Percentiles rank a stretch among this genome's conserved stretches.
Conservation (phyloP, 106 monocot genomes). For the Gastrodia elata region DNA sequence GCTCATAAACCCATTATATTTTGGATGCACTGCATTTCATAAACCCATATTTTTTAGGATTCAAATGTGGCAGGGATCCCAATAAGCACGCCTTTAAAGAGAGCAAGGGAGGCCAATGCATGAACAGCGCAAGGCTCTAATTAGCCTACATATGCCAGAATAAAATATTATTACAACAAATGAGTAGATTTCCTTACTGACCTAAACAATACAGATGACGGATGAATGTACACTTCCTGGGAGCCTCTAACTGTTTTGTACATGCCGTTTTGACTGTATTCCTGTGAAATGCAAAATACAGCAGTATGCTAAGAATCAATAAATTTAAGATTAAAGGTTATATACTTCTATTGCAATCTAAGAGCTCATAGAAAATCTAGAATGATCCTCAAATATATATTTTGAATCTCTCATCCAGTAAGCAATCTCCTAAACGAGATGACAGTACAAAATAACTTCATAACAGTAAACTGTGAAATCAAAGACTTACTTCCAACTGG, state of each 20-base stretch:
- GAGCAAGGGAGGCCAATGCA: too few relatives aligned
- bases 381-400: not conserved
- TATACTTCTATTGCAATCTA: too few relatives aligned
- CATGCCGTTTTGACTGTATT: constrained; percentile 79
- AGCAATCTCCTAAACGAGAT: not conserved
- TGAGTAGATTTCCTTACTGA: constrained; percentile 4
- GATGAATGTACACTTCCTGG: constrained; percentile 96
- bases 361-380: too few relatives aligned
- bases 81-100: too few relatives aligned
- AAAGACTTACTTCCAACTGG: constrained; percentile 59
- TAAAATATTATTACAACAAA: not conserved
- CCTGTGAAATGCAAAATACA: constrained; percentile 28
- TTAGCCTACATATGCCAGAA: not conserved
- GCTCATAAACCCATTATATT: not conserved
- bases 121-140: not conserved
- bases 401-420: not conserved
- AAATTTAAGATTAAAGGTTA: not conserved
- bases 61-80: not conserved
- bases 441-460: not conserved
- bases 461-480: not conserved
- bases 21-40: not conserved
- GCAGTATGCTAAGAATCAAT: not conserved
- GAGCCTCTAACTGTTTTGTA: constrained; percentile 86
- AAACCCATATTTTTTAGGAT: not conserved
- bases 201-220: constrained; percentile 94